A percentile compares a stretch with the other conserved stretches of the same genome.
Evolutionary conservation across 2,329 filamentous ascomycete species (phyloP).

Genomic region (Drechslerella dactyloides): DNA sequence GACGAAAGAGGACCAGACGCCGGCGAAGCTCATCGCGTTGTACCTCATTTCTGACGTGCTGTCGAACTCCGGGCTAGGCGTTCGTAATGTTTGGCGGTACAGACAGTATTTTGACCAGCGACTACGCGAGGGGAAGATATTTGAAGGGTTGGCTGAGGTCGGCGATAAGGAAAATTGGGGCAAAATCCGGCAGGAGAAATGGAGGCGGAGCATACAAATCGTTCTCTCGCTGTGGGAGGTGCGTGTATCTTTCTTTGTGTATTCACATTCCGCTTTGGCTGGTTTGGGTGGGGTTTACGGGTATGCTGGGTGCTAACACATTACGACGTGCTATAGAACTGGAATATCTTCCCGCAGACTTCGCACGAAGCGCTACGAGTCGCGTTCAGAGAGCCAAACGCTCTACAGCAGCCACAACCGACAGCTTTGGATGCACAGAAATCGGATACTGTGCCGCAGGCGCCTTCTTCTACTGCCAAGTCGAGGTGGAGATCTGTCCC

Average conservation of each 20-base stretch:
- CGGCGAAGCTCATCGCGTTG: slow-evolving; percentile 77
- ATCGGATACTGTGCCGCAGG: slow-evolving; percentile 6
- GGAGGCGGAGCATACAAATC: slow-evolving; percentile 75
- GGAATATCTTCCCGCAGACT: slow-evolving; percentile 73
- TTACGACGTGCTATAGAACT: slow-evolving; percentile 56
- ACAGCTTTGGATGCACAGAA: slow-evolving; percentile 15
- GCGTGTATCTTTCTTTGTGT: slow-evolving; percentile 18
- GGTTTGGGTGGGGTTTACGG: too few species aligned
- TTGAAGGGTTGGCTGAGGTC: slow-evolving; percentile 76
- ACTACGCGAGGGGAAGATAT: slow-evolving; percentile 71
- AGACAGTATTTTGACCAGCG: slow-evolving; percentile 78
- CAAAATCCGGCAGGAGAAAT: slow-evolving; percentile 79
- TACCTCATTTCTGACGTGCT: slow-evolving; percentile 83
- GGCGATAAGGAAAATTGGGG: slow-evolving; percentile 79
- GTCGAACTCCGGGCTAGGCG: slow-evolving; percentile 76
- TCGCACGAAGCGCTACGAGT: slow-evolving; percentile 74
- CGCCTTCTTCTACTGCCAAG: slow-evolving; percentile 24
- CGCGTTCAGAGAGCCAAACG: slow-evolving; percentile 74
- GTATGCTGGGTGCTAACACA: slow-evolving; percentile 14
- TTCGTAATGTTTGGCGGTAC: slow-evolving; percentile 86
- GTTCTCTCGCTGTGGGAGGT: slow-evolving; percentile 73
- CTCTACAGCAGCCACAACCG: slow-evolving; percentile 56
- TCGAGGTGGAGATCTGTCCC: slow-evolving; percentile 37
- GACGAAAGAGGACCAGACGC: slow-evolving; percentile 69
- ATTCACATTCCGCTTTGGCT: too few species aligned